Base-by-base conservation (phyloP, 176 grass and related monocot genomes). In the Raddia guianensis region DNA sequence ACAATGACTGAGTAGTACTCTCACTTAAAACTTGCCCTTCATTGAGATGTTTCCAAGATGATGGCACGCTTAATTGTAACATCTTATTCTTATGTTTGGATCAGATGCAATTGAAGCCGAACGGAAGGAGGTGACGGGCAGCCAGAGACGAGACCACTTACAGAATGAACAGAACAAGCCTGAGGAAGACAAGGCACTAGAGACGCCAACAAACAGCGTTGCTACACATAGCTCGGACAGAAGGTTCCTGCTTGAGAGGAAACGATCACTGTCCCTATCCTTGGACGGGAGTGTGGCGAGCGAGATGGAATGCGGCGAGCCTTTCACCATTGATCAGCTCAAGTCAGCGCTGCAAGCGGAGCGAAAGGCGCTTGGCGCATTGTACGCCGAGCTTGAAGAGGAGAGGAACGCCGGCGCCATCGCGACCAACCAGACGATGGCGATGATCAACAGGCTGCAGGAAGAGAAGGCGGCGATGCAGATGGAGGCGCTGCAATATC, bases 391-490 rank as follows among this genome's bases (percentile, higher is more conserved):
- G 78, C 87, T 99, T 52, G 97, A 99, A 89, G 93, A 99, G 63
- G 97, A 99, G 86, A 89, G 97, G 85, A 96, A 66, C 82, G 90
- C 97, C 3, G 84, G 93, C 6, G 91, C 97, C 34, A 85, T 99
- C 33, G 90, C 97, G 37, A 87, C 97, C 7, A 96, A 86, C 81
- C 88, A 99, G 89, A 95, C 97, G 19, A 99, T 99, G 97, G 97
- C 97, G 47, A 96, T 96, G 97, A 99, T 99, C 82, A 99, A 92
- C 78, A 71, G 97, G 86, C 82, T 99, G 75, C 97, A 99, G 88
- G 93, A 99, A n/a, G 93, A 99, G 88, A 99, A 99, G 90, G 97
- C 97, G 20, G 93, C 97, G 14, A 96, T 99, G 97, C 90, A 96
- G 79, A 99, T 99, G 93, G 97, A 99, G 78, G 97, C 97, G 53